phyloP scores from a whole-genome alignment of 768 basidiomycete genomes.

The Boletus subcaerulescens region DNA sequence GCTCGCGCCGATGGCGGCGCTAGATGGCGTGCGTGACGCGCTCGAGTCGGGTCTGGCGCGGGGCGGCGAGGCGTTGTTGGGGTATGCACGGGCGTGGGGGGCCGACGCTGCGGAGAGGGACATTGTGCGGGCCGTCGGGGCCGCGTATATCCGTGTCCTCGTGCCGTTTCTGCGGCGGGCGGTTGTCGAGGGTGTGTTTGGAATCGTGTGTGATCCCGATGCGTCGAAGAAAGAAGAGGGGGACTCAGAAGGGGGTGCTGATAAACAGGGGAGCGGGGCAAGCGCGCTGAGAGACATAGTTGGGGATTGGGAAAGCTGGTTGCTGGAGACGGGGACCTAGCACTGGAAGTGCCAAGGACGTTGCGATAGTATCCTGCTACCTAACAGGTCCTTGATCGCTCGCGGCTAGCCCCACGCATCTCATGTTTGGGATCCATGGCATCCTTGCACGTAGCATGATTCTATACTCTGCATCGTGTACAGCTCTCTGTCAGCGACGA shows the following conservation, averaged over 20 bases:
- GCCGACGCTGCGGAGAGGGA: conserved; percentile 34
- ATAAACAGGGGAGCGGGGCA: neutral
- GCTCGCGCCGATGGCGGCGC: conserved; percentile 66
- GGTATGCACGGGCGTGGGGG: conserved; percentile 40
- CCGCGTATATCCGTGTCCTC: conserved; percentile 58
- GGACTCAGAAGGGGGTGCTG: neutral
- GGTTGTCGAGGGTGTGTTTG: conserved; percentile 74
- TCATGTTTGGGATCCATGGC: neutral
- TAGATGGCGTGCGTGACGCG: conserved; percentile 44
- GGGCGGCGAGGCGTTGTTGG: conserved; percentile 45
- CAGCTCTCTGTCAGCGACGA: neutral
- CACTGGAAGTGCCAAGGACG: neutral
- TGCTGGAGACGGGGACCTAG: conserved; percentile 14
- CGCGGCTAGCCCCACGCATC: neutral
- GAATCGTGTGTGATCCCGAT: conserved; percentile 26
- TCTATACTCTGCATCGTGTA: no score
- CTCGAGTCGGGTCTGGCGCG: conserved; percentile 52
- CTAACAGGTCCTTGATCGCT: neutral
- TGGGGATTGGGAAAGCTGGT: conserved; percentile 31
- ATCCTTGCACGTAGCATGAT: neutral
- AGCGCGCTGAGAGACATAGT: conserved; percentile 9
- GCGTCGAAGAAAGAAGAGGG: neutral
- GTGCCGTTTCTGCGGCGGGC: conserved; percentile 72
- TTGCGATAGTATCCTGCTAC: neutral
- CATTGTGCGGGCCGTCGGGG: conserved; percentile 48